Percentiles rank a stretch among this genome's conserved stretches.
Evolutionary conservation across 305 asterid species (phyloP).

Genomic region (Solanum hybrid): DNA sequence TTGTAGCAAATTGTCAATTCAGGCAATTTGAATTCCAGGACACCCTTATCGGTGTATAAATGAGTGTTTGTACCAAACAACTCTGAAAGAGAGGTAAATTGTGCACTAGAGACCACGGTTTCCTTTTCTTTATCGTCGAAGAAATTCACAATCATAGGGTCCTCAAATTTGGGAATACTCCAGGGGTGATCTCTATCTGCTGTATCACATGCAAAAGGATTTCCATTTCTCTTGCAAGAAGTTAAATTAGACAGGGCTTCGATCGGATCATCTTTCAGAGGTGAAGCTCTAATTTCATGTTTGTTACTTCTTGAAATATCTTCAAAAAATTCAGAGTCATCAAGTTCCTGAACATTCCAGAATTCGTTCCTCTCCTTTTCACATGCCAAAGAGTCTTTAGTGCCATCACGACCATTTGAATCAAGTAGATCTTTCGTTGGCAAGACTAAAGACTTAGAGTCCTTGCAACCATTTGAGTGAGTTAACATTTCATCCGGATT

Average conservation of each 20-base stretch:
- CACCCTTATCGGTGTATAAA: conserved; percentile 15
- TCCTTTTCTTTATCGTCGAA: background rate
- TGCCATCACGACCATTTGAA: background rate
- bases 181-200: conserved; percentile 1
- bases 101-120: conserved; percentile 8
- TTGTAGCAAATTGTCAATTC: conserved; percentile 22
- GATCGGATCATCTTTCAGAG: conserved; percentile 3
- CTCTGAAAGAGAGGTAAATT: background rate
- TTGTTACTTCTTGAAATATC: background rate
- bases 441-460: conserved; percentile 7
- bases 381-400: conserved; percentile 5
- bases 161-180: conserved; percentile 4
- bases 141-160: background rate
- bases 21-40: conserved; percentile 24
- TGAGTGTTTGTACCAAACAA: background rate
- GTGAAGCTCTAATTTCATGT: conserved; percentile 7
- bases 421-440: conserved; percentile 1
- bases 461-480: conserved; percentile 14
- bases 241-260: conserved; percentile 6
- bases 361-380: conserved; percentile 3
- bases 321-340: conserved; percentile 10
- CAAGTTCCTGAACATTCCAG: conserved; percentile 5
- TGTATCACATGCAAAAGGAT: conserved; percentile 10
- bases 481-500: conserved; percentile 7
- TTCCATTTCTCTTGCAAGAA: background rate